Evolutionary conservation across 768 basidiomycete genomes (phyloP), one percentile per base, ranked within the genome.

Genomic region (Hericium erinaceus): DNA sequence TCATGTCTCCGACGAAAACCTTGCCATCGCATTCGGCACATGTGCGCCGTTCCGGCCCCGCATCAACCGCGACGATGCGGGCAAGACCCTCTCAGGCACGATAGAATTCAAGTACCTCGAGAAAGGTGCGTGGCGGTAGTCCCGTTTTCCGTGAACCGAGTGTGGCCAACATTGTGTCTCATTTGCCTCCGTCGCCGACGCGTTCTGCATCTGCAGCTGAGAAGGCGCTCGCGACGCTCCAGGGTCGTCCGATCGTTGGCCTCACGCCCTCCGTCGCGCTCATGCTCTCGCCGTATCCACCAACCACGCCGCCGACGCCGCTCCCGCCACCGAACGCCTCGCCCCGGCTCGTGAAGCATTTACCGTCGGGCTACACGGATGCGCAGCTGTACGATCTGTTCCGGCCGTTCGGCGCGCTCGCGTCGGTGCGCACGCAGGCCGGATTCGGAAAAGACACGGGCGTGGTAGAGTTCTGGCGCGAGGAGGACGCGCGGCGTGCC

Each of bases 31-130:
- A 2, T 84, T 93, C 64, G 78, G 83, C 62, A 73, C 76, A 62
- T 92, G 88, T 67, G 86, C 85, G 22, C 91, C 89, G 6, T 89
- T 91, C 75, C 81, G 90, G 65, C 90, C 88, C 46, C 85, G 78
- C 69, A 86, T 93, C 62, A 67, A 71, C 52, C 83, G 86, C 66
- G 85, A 88, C 71, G 76, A 70, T 2, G 63, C 75, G 52, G 73
- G 73, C 64, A 74, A 72, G 56, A 71, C 78, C 26, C 70, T 89
- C 28, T 77, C 80, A 54, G 91, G 89, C 33, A 87, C 82, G 58
- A 89, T 93, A 67, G 88, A 92, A 70, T 93, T 92, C 76, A 89
- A 81, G 69, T 85, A 77, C 66, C 75, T 87, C 49, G 86, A 89
- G 67, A 87, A 84, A 77, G 90, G 90, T 90, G 62, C 67, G 78